phyloP scores from a whole-genome alignment of 192 early-diverging fungal species.

The Podila epicladia region DNA sequence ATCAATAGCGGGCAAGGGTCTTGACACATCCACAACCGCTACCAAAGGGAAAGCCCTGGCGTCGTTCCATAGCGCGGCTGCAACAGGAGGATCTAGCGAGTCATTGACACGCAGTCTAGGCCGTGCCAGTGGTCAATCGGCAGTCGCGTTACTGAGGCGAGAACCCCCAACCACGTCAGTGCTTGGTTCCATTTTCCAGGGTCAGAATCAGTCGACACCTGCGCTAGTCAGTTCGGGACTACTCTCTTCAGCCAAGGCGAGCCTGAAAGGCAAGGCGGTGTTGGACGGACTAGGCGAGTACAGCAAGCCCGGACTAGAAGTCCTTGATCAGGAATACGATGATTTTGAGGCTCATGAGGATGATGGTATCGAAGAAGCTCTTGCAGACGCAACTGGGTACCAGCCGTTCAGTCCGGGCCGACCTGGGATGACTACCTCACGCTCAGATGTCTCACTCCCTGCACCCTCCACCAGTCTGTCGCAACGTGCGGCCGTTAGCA shows the following conservation, averaged over 20 bases:
- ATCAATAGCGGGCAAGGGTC: neutral
- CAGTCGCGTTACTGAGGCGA: slow-evolving; percentile 31
- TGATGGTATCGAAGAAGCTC: neutral
- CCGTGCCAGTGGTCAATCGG: slow-evolving; percentile 23
- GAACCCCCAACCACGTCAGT: slow-evolving; percentile 21
- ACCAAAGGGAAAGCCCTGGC: slow-evolving; percentile 7
- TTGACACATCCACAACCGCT: neutral
- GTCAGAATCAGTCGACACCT: neutral
- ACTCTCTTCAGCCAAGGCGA: neutral
- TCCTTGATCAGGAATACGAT: neutral
- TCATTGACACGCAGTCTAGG: slow-evolving; percentile 28
- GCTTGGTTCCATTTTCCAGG: slow-evolving; percentile 28
- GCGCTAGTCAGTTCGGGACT: too few species aligned
- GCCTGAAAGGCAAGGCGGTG: neutral
- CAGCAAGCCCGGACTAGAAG: neutral
- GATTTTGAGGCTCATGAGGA: neutral
- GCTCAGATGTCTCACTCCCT: neutral
- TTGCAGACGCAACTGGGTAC: neutral
- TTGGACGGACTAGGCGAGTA: neutral
- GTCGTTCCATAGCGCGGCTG: slow-evolving; percentile 14
- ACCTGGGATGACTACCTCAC: neutral
- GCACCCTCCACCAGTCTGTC: slow-evolving; percentile 19
- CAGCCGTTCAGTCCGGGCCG: neutral
- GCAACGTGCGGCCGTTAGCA: slow-evolving; percentile 20
- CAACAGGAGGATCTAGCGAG: slow-evolving; percentile 6